These are phyloP conservation scores for Chaetomiaceae sp. DNA, from an alignment of 2,329 filamentous ascomycete genomes.

Conservation along the genomic window DNA sequence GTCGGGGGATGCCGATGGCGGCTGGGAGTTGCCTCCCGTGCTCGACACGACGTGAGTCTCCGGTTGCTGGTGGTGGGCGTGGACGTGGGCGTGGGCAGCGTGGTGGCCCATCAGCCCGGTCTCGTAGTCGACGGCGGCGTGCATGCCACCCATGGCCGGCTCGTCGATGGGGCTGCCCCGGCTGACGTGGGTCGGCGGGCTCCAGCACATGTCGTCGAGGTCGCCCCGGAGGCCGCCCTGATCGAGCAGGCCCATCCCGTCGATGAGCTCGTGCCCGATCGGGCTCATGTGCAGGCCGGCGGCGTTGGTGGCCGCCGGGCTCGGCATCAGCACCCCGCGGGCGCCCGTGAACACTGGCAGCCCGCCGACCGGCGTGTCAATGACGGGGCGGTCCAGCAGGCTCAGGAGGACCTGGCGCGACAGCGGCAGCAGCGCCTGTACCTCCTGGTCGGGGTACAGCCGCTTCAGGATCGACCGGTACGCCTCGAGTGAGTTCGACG, in stretches of 20 bases:
- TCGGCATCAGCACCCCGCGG: constrained; percentile 32
- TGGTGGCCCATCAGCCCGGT: constrained; percentile 36
- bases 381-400: constrained; percentile 45
- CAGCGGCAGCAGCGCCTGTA: constrained; percentile 47
- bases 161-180: constrained; percentile 15
- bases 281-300: constrained; percentile 45
- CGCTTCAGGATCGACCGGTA: constrained; percentile 58
- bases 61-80: constrained; percentile 1
- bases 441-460: constrained; percentile 55
- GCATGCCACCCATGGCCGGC: constrained; percentile 5
- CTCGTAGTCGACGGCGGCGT: constrained; percentile 9
- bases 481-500: constrained; percentile 65
- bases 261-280: constrained; percentile 45
- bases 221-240: constrained; percentile 50
- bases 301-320: constrained; percentile 22
- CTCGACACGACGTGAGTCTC: no score
- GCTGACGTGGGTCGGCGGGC: not conserved
- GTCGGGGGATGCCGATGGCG: no score
- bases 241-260: constrained; percentile 46
- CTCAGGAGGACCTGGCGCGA: constrained; percentile 56
- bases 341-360: constrained; percentile 36
- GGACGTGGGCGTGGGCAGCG: constrained; percentile 6
- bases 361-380: constrained; percentile 36
- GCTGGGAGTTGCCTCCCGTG: no score
- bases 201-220: constrained; percentile 52